Evolutionary conservation across 2,329 filamentous ascomycete species (phyloP), one percentile per base, ranked within the genome.

Genomic region (Didymella sp.): DNA sequence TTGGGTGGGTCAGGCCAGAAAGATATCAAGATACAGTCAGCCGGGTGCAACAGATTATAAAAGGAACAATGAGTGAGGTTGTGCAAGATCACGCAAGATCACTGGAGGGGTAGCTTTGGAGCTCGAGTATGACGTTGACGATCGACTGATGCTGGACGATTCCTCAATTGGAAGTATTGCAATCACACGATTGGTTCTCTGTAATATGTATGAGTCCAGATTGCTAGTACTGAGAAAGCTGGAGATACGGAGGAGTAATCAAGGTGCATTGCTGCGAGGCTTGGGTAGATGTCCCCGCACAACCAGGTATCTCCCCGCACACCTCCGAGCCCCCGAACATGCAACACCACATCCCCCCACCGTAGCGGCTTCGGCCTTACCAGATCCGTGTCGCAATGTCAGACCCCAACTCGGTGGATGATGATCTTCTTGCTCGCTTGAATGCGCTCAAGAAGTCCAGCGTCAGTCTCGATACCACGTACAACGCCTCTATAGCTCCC

Each of bases 391-490:
- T 68, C 48, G 64, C 27, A 28, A 61, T 57, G 54, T 28, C 54
- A n/a, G 54, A 30, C 13, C 53, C 63, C 24, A 51, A 47, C 35
- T 60, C 64, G 9, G 38, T 48, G 44, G 78, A 81, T 55, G 72
- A 78, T 46, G 71, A 76, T 54, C 76, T 82, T 19, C 77, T 82
- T 51, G 78, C 80, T 19, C 77, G 80, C 45, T 73, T 82, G 31
- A 81, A 82, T 59, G 80, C 80, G 13, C 73, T 82, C 44, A 81
- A 80, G 63, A 76, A 77, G 40, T 77, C 78, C 1, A 73, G 67
- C 25, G 71, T 81, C 19, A 75, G 61, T 47, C 66, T 81, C 17
- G 62, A 70, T 15, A 67, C 64, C 17, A 64, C 61, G 24, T 60
- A 58, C 24, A 58, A 30, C 24, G 58, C 61, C 19, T 72, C 71